Percentiles rank a stretch among this genome's conserved stretches.
Conservation (phyloP, 2,329 filamentous ascomycete species). For the Leptodontidium sp. region DNA sequence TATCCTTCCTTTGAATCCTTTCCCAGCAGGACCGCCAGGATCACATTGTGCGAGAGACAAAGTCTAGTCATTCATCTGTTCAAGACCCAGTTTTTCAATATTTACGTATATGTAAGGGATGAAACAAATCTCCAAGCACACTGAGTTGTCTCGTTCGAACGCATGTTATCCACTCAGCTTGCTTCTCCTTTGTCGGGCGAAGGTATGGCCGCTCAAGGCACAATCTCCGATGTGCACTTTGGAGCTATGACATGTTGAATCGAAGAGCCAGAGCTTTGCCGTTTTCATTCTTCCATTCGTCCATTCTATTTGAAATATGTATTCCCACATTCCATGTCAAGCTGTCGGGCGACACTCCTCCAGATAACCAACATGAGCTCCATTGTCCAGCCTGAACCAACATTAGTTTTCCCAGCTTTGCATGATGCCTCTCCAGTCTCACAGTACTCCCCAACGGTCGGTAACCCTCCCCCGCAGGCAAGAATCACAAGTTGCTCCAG, state of each 20-base stretch:
- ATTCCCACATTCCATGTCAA: background rate
- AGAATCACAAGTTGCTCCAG: conserved; percentile 13
- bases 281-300: background rate
- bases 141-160: too few species aligned
- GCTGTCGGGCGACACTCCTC: background rate
- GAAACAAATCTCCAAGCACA: background rate
- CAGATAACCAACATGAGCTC: background rate
- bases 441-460: background rate
- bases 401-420: too few species aligned
- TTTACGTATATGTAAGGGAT: too few species aligned
- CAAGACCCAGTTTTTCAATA: background rate
- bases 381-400: background rate
- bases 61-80: too few species aligned
- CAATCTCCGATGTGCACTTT: background rate
- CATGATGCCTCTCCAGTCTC: background rate
- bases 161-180: background rate
- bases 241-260: background rate
- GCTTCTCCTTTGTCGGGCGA: background rate
- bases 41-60: too few species aligned
- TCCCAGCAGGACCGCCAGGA: too few species aligned
- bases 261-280: background rate
- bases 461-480: background rate
- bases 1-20: background rate
- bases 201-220: background rate
- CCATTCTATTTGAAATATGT: background rate